Evolutionary conservation across 345 rosid species (phyloP), one percentile per base, ranked within the genome.

Genomic region (Populus ilicifolia): DNA sequence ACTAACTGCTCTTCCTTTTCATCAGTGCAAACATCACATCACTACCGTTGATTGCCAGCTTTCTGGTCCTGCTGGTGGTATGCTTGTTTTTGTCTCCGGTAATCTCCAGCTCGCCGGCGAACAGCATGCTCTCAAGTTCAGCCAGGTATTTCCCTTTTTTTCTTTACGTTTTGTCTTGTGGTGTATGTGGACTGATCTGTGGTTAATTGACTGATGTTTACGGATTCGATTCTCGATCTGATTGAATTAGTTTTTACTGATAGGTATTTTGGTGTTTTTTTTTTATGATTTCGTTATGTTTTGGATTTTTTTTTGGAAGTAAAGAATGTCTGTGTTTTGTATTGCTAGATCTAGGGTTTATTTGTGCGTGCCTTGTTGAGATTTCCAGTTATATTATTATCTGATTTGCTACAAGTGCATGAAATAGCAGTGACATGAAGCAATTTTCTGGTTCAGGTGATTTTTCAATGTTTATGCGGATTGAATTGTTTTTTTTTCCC

Each of bases 11-110:
- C 95, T 96, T 30, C 98, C 99, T 14, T 96, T 96, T 83, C 92
- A 91, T 80, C 97, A 92, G 94, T 96, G 98, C 80, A 86, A 92
- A 85, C 99, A 96, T 80, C 74, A 75, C 75, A 91, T 92, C 85
- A 72, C 94, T 72, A 92, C 97, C 72, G 97, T 96, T 30, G 97
- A 93, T 82, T 93, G 97, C 80, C 97, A 96, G 86, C 99, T 97
- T n/a, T 93, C 99, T n/a, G 96, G 97, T 69, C 94, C 92, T 69
- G 88, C 86, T 61, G 92, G 91, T 21, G 96, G 98, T 75, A 88
- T 92, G 94, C 97, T 93, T 72, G 97, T 96, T 68, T 95, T 95
- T 78, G 98, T 95, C 84, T 85, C 90, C 78, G 98, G 99, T 20
- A 93, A 86, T 61, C 96, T 96, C 70, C 94, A 93, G 87, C 96